These are phyloP conservation scores for Penstemon newberryi DNA, from an alignment of 257 asterid species.

Conservation along the genomic window DNA sequence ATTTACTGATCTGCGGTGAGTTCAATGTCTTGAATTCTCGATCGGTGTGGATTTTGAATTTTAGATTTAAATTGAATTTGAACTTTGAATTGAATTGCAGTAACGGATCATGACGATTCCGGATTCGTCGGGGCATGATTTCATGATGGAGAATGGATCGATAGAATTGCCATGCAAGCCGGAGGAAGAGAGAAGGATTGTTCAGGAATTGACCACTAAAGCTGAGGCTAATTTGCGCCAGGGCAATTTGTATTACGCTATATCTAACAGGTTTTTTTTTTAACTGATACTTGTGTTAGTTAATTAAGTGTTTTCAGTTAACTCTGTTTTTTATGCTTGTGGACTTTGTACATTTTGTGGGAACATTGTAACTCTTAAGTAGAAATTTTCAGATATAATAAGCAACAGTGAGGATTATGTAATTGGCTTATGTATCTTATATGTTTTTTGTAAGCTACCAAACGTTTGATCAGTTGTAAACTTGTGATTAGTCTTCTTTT, in stretches of 20 bases:
- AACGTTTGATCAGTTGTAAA: neutral
- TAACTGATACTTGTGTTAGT: neutral
- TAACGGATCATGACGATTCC: constrained; percentile 79
- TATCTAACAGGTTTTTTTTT: constrained; percentile 59
- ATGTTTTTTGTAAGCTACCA: neutral
- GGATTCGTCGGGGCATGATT: constrained; percentile 57
- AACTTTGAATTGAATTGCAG: constrained; percentile 19
- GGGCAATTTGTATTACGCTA: constrained; percentile 68
- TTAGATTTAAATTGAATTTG: constrained; percentile 20
- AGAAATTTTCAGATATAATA: neutral
- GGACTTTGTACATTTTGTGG: neutral
- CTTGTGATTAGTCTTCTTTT: neutral
- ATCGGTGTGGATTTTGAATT: neutral
- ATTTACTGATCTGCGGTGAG: constrained; percentile 38
- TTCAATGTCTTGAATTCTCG: constrained; percentile 14
- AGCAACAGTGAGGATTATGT: neutral
- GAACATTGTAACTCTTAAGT: neutral
- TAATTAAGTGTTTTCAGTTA: neutral
- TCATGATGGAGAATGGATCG: constrained; percentile 79
- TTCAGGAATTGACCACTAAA: constrained; percentile 55
- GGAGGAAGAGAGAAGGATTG: constrained; percentile 72
- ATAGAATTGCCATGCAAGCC: constrained; percentile 82
- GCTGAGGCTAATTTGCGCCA: constrained; percentile 76
- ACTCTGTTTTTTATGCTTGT: neutral
- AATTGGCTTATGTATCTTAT: constrained; percentile 5